Base-by-base conservation (phyloP, 306 rosid species). In the Begonia loranthoides region DNA sequence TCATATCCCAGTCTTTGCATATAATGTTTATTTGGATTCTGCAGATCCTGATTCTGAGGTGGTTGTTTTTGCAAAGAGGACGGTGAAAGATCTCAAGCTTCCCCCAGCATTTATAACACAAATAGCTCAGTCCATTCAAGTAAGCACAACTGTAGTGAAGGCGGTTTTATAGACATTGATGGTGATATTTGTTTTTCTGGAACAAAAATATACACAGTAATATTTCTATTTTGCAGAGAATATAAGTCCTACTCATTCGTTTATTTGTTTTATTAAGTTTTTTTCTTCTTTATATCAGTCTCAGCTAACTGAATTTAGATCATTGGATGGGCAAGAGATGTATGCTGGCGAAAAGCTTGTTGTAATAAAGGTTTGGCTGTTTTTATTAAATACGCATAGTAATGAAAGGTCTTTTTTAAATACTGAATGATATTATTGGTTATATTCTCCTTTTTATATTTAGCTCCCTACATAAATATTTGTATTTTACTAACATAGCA, bases 321-420 rank as follows among this genome's bases (percentile, higher is more conserved):
- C 94, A 17, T 66, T 72, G 50, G 92, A 90, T 39, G 94, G 99
- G 13, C 94, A 86, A 63, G 99, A 90, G 63, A 86, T 90, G 96
- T 86, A 76, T 60, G 62, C 78, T 10, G 94, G 94, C 39, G 93
- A 86, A 64, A 86, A 81, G 76, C 80, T 90, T 63, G 83, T 90
- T 58, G 79, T 94, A 1, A 86, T 90, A 59, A 90, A 86, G 95
- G 95, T 81, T 24, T 49, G 45, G 36, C 9, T 28, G 36, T 28
- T 28, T 28, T 28, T 7, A 28, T 28, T 0, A 28, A 28, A 57
- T 79, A 94, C 1, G 82, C 86, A 59, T 86, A 86, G 95, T 93
- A 79, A 19, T 49, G 45, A 28, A 28, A 28, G 8, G 36, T 28
- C 9, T 28, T 28, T 28, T 28, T 28, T 28, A 28, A 28, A 28